These are phyloP conservation scores for Albizia julibrissin DNA, from an alignment of 306 rosid species.

Conservation along the genomic window DNA sequence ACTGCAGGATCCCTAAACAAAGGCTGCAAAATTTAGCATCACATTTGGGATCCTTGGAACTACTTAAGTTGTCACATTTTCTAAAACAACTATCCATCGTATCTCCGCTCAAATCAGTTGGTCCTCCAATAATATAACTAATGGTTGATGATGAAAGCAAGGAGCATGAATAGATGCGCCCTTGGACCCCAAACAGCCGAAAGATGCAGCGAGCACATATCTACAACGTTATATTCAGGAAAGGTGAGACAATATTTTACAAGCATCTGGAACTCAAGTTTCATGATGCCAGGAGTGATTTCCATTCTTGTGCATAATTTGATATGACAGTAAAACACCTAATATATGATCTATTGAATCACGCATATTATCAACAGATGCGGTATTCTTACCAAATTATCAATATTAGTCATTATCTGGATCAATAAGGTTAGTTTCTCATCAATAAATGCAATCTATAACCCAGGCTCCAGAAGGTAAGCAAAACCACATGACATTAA, in stretches of 20 bases:
- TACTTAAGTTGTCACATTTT: slow-evolving; percentile 7
- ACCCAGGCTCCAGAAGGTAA: neutral
- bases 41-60: slow-evolving; percentile 23
- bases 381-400: neutral
- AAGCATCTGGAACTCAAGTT: neutral
- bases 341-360: neutral
- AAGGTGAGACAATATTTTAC: slow-evolving; percentile 4
- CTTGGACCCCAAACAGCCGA: slow-evolving; percentile 60
- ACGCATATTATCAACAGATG: neutral
- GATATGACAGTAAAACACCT: neutral
- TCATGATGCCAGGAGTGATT: neutral
- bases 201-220: slow-evolving; percentile 76
- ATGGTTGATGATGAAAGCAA: slow-evolving; percentile 33
- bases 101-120: slow-evolving; percentile 32
- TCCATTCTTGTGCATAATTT: neutral
- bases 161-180: slow-evolving; percentile 38
- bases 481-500: neutral
- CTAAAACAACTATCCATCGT: slow-evolving; percentile 5
- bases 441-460: neutral
- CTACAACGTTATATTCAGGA: slow-evolving; percentile 34
- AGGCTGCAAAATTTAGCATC: slow-evolving; percentile 52
- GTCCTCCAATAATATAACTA: slow-evolving; percentile 39
- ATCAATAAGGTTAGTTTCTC: neutral
- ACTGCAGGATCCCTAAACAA: slow-evolving; percentile 88
- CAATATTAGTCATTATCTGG: neutral